Evolutionary conservation across 1,284 basidiomycete genomes (phyloP).

Genomic region (Athelia sp.): DNA sequence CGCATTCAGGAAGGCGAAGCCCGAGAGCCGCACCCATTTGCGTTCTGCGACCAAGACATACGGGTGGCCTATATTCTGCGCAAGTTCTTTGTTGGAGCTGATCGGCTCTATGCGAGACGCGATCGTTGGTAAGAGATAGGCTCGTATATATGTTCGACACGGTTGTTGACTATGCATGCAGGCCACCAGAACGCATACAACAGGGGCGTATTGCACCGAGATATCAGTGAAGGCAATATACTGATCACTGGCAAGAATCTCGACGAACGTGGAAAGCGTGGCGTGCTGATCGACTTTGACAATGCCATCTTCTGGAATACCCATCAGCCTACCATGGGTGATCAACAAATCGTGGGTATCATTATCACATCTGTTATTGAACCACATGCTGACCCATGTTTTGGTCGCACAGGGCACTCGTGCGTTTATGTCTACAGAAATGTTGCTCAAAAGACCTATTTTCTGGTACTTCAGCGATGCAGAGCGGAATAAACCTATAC

Average conservation of each 20-base stretch:
- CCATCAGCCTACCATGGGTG: neutral
- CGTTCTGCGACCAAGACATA: neutral
- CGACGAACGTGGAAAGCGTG: neutral
- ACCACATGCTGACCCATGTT: neutral
- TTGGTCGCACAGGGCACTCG: neutral
- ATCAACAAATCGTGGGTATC: neutral
- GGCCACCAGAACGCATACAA: neutral
- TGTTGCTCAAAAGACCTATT: neutral
- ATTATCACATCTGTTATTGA: neutral
- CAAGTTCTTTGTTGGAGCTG: neutral
- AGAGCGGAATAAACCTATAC: neutral
- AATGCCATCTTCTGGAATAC: neutral
- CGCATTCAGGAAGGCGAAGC: neutral
- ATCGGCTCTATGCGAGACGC: neutral
- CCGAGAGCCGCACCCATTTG: neutral
- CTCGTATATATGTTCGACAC: neutral
- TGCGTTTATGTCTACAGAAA: neutral
- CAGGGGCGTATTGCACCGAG: neutral
- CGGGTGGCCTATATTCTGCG: neutral
- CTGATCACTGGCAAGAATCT: neutral
- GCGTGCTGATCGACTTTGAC: neutral
- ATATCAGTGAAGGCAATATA: neutral
- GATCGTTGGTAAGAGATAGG: neutral
- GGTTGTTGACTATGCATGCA: too few relatives aligned
- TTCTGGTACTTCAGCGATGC: too few relatives aligned